Evolutionary conservation across 495 filamentous ascomycete genomes (phyloP), one percentile per base, ranked within the genome.

Genomic region (Baudoinia panamericana): DNA sequence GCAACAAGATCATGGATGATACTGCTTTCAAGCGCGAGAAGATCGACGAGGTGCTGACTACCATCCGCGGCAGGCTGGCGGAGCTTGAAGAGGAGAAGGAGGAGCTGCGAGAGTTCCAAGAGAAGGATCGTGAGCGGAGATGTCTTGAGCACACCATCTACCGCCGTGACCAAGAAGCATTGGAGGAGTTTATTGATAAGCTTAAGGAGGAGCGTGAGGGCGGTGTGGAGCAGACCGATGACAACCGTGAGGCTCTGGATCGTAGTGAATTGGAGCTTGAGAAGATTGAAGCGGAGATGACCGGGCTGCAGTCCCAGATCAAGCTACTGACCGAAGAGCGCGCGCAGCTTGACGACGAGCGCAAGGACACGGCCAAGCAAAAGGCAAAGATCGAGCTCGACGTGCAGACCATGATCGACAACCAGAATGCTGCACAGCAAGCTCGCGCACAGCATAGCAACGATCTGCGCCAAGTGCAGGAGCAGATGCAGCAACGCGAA

Each of bases 11-110:
- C 54, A 95, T 99, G 87, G 71, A 76, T 34, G 92, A 96, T 43
- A 95, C 90, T 10, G 85, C 88, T 56, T 93, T 81, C 59, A 96
- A 93, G 63, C 78, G 86, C 30, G 63, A 72, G 6, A 95, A 95
- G 65, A 95, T 95, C 39, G 90, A 99, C 52, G 90, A 94, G 56
- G 62, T 84, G 3, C 67, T 99, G 2, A 75, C 80, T 43, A 87
- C 86, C 55, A 94, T 99, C 57, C 81, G 88, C 45, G 82, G 88
- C 53, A 77, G 90, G 17, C 68, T 99, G 20, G 67, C 64, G 18
- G 90, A 99, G 56, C 69, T 99, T 1, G 90, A 96, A 58, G 86
- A 93, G 57, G 90, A 99, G 57, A 96, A 94, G 58, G 84, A 96
- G 46, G 92, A 96, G 59, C 66, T 99, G 21, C 71, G 82, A 22